phyloP scores from a whole-genome alignment of 2,329 filamentous ascomycete species.

The Hymenoscyphus infarciens region DNA sequence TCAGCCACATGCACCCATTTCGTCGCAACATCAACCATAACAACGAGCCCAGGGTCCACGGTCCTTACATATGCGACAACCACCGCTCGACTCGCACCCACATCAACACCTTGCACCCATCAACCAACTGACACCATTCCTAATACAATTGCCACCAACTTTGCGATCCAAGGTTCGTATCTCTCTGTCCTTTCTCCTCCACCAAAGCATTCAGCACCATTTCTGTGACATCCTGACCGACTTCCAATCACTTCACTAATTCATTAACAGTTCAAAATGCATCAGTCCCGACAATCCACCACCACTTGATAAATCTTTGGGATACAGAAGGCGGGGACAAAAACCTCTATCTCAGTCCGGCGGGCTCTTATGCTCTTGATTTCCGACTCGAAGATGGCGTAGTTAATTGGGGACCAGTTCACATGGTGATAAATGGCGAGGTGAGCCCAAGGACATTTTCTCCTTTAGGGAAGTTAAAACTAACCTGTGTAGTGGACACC shows the following conservation, averaged over 20 bases:
- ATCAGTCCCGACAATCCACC: not conserved
- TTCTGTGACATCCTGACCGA: not conserved
- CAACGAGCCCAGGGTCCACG: not conserved
- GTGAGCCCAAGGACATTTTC: not conserved
- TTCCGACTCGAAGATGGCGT: not conserved
- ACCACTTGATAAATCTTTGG: not conserved
- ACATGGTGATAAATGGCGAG: not conserved
- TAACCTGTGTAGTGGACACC: not conserved
- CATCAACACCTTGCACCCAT: not conserved
- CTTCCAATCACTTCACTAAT: not conserved
- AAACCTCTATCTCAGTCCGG: conserved; percentile 2
- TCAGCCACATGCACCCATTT: not conserved
- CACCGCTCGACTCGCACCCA: not conserved
- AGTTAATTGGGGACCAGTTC: not conserved
- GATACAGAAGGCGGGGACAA: not conserved
- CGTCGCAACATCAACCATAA: not conserved
- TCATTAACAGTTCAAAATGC: not conserved
- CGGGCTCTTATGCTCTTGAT: not conserved
- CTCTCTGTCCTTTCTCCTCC: not conserved
- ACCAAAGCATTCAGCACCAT: not conserved
- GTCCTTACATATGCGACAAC: not conserved
- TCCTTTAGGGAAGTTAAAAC: not conserved
- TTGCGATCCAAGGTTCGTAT: not conserved
- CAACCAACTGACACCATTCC: not conserved
- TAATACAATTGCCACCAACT: not conserved